These are phyloP conservation scores for Hygrophoropsis aurantiaca DNA, from an alignment of 768 basidiomycete genomes.

Conservation along the genomic window DNA sequence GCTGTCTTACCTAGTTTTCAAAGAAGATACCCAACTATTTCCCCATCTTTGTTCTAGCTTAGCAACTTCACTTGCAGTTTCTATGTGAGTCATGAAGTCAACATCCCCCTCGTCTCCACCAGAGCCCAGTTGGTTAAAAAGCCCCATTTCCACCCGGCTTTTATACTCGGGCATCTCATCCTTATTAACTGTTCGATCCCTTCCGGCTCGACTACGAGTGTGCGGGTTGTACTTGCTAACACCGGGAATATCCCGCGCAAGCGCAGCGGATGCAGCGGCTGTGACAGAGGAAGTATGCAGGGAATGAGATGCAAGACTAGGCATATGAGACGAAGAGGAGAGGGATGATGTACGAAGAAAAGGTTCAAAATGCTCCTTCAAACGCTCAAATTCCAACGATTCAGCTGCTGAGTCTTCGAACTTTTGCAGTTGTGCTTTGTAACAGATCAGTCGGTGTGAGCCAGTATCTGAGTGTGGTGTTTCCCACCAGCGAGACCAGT, in stretches of 20 bases:
- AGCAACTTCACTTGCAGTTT: slow-evolving; percentile 61
- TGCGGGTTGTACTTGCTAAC: slow-evolving; percentile 76
- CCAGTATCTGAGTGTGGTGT: not conserved
- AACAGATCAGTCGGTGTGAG: slow-evolving; percentile 3
- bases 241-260: slow-evolving; percentile 85
- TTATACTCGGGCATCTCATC: slow-evolving; percentile 80
- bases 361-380: slow-evolving; percentile 97
- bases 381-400: slow-evolving; percentile 84
- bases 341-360: slow-evolving; percentile 82
- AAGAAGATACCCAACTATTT: slow-evolving; percentile 71
- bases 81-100: slow-evolving; percentile 66
- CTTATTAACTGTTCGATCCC: slow-evolving; percentile 65
- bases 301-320: slow-evolving; percentile 60
- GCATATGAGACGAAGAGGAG: slow-evolving; percentile 61
- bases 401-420: slow-evolving; percentile 84
- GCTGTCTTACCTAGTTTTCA: slow-evolving; percentile 59
- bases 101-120: slow-evolving; percentile 69
- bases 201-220: slow-evolving; percentile 44
- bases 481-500: slow-evolving; percentile 87
- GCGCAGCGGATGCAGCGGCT: slow-evolving; percentile 85
- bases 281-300: slow-evolving; percentile 80
- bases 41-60: slow-evolving; percentile 79
- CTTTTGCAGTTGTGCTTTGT: slow-evolving; percentile 87
- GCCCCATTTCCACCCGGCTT: slow-evolving; percentile 64
- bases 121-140: slow-evolving; percentile 51